These are phyloP conservation scores for Zoysia japonica DNA, from an alignment of 176 grass and related monocot genomes.

Conservation along the genomic window DNA sequence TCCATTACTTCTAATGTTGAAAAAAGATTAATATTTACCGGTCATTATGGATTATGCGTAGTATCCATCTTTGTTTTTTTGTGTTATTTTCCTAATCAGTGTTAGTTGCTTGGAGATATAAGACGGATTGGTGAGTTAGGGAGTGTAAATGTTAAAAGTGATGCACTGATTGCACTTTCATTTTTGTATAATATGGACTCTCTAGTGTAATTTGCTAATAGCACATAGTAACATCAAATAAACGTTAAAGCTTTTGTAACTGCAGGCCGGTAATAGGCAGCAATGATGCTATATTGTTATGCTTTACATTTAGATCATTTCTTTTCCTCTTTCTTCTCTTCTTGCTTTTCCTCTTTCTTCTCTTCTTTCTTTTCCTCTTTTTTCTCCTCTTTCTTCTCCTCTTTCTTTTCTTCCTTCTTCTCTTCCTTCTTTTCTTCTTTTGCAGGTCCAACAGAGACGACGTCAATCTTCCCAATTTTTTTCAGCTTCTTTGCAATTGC, in stretches of 20 bases:
- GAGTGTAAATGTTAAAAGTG: slow-evolving; percentile 12
- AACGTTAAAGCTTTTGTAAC: slow-evolving; percentile 33
- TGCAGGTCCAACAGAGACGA: slow-evolving; percentile 81
- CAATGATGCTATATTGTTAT: slow-evolving; percentile 11
- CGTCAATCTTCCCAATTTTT: slow-evolving; percentile 86
- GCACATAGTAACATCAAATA: slow-evolving; percentile 22
- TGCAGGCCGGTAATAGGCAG: not conserved
- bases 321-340: slow-evolving; percentile 38
- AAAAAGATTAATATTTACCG: slow-evolving; percentile 4
- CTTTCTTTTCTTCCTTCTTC: slow-evolving; percentile 76
- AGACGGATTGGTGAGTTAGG: slow-evolving; percentile 10
- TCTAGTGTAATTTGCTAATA: slow-evolving; percentile 14
- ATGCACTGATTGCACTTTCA: slow-evolving; percentile 2
- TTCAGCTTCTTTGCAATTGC: slow-evolving; percentile 90
- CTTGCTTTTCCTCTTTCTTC: slow-evolving; percentile 59
- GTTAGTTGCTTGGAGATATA: slow-evolving; percentile 13
- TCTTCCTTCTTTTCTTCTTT: slow-evolving; percentile 95
- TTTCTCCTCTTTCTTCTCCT: slow-evolving; percentile 69
- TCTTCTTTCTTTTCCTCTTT: slow-evolving; percentile 73
- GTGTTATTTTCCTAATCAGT: slow-evolving; percentile 28
- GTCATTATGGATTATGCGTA: slow-evolving; percentile 24
- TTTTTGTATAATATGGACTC: slow-evolving; percentile 37
- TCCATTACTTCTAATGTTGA: slow-evolving; percentile 22
- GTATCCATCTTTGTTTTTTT: slow-evolving; percentile 2
- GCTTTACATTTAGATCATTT: slow-evolving; percentile 49